These are phyloP conservation scores for Mycena epipterygia DNA, from an alignment of 768 basidiomycete genomes.

Conservation along the genomic window DNA sequence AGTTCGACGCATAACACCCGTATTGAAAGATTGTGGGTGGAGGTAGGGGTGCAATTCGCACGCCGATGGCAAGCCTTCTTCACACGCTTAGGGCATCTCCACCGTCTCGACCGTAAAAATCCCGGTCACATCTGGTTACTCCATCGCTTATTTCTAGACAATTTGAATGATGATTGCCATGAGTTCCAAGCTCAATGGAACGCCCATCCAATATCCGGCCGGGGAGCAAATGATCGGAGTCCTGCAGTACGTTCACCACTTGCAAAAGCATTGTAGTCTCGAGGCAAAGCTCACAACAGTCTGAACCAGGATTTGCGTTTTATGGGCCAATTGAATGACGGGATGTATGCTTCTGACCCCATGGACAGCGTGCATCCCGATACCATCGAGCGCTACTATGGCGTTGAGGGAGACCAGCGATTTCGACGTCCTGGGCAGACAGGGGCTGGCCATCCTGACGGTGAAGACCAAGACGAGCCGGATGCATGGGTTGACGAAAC, in stretches of 20 bases:
- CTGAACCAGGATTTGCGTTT: background rate
- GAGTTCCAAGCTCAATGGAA: constrained; percentile 56
- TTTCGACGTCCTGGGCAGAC: constrained; percentile 2
- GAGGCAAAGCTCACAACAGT: no score
- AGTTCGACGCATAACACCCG: constrained; percentile 56
- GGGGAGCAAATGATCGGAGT: constrained; percentile 39
- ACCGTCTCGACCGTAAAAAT: constrained; percentile 48
- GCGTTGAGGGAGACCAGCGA: background rate
- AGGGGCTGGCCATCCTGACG: background rate
- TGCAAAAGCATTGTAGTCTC: background rate
- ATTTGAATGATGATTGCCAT: constrained; percentile 52
- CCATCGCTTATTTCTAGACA: constrained; percentile 54
- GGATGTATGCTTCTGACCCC: constrained; percentile 2
- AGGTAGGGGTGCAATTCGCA: constrained; percentile 56
- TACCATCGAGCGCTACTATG: constrained; percentile 8
- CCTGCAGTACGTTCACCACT: constrained; percentile 33
- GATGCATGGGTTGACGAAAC: background rate
- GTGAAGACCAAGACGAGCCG: background rate
- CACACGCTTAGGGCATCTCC: constrained; percentile 46
- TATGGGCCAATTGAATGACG: background rate
- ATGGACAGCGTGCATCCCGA: constrained; percentile 4
- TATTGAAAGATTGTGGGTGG: constrained; percentile 61
- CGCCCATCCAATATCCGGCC: constrained; percentile 48
- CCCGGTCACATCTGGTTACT: constrained; percentile 59
- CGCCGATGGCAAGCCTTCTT: constrained; percentile 60